Base-by-base conservation (phyloP, 2,329 filamentous ascomycete species). In the Microcera coccophila region DNA sequence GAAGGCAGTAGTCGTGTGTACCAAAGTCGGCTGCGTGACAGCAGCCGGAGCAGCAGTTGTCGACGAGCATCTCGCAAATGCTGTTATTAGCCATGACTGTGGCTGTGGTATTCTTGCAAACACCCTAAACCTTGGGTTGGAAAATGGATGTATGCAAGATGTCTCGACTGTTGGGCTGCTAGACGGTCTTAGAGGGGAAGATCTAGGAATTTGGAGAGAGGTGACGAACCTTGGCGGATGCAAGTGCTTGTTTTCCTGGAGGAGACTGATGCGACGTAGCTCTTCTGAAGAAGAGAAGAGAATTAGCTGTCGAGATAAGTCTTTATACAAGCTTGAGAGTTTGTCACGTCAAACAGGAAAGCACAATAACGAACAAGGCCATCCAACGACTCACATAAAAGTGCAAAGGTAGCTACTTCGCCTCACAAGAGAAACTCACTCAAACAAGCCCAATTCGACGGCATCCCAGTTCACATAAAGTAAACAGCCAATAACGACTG, bases 1-100 rank as follows among this genome's bases (percentile, higher is more conserved):
- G 55, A 7, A 59, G 41, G 28, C 61, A 64, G 45, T 56, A 63
- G 33, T 65, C 63, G 44, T 65, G 62, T 8, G 42, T 57, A 35
- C 63, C 62, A 17, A 55, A 44, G 42, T 64, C 61, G 16, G 48
- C 48, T 18, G 62, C 55, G 18, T 50, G 54, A 47, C 63, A 66
- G 51, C 63, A 66, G 22, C 41, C 48, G 9, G 54, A 43, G 53
- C 63, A 66, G 44, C 62, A 64, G 19, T 40, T 35, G 18, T 49
- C 48, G 37, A 48, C 45, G 7, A 47, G 45, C 33, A 16, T n/a
- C n/a, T n/a, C n/a, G n/a, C n/a, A n/a, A n/a, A n/a, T n/a, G n/a
- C n/a, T n/a, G n/a, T n/a, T n/a, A n/a, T n/a, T n/a, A n/a, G n/a
- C n/a, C n/a, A n/a, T n/a, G n/a, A n/a, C n/a, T n/a, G n/a, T n/a